Evolutionary conservation across 768 basidiomycete genomes (phyloP).

Genomic region (Tricholoma matsutake): DNA sequence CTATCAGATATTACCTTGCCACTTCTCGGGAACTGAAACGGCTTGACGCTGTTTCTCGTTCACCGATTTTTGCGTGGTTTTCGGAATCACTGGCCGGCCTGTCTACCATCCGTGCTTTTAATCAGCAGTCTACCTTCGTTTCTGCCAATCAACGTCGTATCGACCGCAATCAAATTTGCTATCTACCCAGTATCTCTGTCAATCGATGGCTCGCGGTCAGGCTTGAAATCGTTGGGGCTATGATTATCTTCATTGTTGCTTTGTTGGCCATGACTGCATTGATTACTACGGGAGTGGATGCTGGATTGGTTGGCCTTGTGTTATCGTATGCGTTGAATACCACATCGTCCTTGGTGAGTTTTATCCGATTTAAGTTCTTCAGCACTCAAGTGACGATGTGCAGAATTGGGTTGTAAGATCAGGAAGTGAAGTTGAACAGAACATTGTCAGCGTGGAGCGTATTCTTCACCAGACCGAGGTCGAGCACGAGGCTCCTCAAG

Average conservation of each 20-base stretch:
- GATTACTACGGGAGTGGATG: conserved; percentile 76
- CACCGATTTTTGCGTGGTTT: conserved; percentile 90
- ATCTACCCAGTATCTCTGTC: conserved; percentile 65
- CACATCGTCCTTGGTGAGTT: conserved; percentile 71
- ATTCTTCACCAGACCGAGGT: conserved; percentile 80
- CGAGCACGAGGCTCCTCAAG: conserved; percentile 68
- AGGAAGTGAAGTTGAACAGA: conserved; percentile 87
- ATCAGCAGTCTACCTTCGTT: conserved; percentile 65
- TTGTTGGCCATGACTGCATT: conserved; percentile 65
- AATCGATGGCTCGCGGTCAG: conserved; percentile 86
- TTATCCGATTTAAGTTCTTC: conserved; percentile 1
- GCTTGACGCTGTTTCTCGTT: conserved; percentile 83
- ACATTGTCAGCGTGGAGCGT: conserved; percentile 86
- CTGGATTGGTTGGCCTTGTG: conserved; percentile 84
- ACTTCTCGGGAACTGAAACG: conserved; percentile 88
- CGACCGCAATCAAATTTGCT: conserved; percentile 84
- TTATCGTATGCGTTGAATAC: conserved; percentile 83
- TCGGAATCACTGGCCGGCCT: conserved; percentile 74
- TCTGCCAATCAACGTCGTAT: conserved; percentile 68
- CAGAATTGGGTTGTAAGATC: conserved; percentile 65
- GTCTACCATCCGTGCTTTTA: conserved; percentile 81
- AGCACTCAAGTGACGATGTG: conserved; percentile 1
- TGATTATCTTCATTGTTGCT: conserved; percentile 75
- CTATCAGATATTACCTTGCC: conserved; percentile 76
- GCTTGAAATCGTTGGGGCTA: conserved; percentile 78